Evolutionary conservation across 805 yeast species (phyloP).

Genomic region (Spathaspora sp.): DNA sequence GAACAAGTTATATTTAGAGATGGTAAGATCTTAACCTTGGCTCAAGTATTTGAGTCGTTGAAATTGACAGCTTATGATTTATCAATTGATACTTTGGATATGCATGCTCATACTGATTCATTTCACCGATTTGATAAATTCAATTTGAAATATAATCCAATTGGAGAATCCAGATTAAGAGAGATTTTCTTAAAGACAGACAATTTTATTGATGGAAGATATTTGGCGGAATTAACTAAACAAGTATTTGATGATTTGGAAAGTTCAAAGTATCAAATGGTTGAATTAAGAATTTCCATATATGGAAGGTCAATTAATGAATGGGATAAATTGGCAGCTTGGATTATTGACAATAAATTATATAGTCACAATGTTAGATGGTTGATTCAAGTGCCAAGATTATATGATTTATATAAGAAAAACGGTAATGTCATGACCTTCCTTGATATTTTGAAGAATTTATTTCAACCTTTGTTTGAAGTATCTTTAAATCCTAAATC

Average conservation of each 20-base stretch:
- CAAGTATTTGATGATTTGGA: slow-evolving; percentile 95
- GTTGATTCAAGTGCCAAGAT: slow-evolving; percentile 92
- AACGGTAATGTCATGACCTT: slow-evolving; percentile 67
- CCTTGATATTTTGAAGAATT: slow-evolving; percentile 71
- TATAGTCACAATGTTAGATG: slow-evolving; percentile 94
- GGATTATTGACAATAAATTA: slow-evolving; percentile 92
- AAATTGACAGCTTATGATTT: slow-evolving; percentile 91
- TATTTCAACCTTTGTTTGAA: slow-evolving; percentile 87
- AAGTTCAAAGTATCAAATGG: slow-evolving; percentile 94
- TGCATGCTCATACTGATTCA: slow-evolving; percentile 99
- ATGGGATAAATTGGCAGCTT: slow-evolving; percentile 92
- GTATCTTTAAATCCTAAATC: slow-evolving; percentile 79
- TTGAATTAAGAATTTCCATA: slow-evolving; percentile 90
- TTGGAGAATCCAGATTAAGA: slow-evolving; percentile 95
- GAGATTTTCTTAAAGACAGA: slow-evolving; percentile 96
- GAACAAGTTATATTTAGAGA: slow-evolving; percentile 94
- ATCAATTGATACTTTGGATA: slow-evolving; percentile 93
- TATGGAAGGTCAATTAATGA: slow-evolving; percentile 88
- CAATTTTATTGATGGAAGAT: slow-evolving; percentile 82
- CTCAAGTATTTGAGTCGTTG: slow-evolving; percentile 88
- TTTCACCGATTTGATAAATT: slow-evolving; percentile 98
- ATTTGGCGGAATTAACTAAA: slow-evolving; percentile 87
- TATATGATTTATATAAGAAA: slow-evolving; percentile 84
- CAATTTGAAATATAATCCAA: slow-evolving; percentile 94
- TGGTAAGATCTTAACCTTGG: slow-evolving; percentile 78